Base-by-base conservation (phyloP, 306 rosid genomes). In the Pyrus communis region DNA sequence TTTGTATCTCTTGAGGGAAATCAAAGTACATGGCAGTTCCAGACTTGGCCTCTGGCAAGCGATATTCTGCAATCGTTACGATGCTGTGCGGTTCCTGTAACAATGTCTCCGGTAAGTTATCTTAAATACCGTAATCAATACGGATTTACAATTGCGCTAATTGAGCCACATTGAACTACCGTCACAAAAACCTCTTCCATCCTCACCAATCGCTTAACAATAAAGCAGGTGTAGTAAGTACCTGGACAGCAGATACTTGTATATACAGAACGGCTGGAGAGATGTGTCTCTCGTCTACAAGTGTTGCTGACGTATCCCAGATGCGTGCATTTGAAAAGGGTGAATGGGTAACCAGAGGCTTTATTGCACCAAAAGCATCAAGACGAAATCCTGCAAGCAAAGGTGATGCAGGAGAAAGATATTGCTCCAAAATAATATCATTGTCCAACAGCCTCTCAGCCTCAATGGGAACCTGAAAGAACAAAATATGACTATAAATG, bases 21-120 rank as follows among this genome's bases (percentile, higher is more conserved):
- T 96, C 97, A n/a, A 96, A 96, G 93, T 96, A 96, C 91, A 96
- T 71, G 2, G 90, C 88, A 14, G 97, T 92, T 83, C 97, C 99
- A 12, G 83, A 85, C 89, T 82, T 92, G 9, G 91, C 89, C 85
- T 96, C 99, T 12, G 99, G 99, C 79, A 96, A 76, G 75, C 99
- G 96, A 84, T 89, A 96, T 78, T 96, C 93, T 0, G 89, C 98
- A 3, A 96, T 73, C 22, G 87, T 85, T 66, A 91, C 89, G 86
- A 80, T 74, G 89, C 73, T 69, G 42, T 89, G 82, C 59, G 89
- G 40, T 66, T 95, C 97, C 98, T 95, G 96, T 27, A 11, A 59
- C 18, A 62, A 10, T 46, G 30, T 71, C 35, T 58, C 14, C 71
- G 67, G 67, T 75, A 78, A 74, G 69, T 74, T 60, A n/a, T 58